phyloP scores from a whole-genome alignment of 192 early-diverging fungal species.

The Coemansia brasiliensis region DNA sequence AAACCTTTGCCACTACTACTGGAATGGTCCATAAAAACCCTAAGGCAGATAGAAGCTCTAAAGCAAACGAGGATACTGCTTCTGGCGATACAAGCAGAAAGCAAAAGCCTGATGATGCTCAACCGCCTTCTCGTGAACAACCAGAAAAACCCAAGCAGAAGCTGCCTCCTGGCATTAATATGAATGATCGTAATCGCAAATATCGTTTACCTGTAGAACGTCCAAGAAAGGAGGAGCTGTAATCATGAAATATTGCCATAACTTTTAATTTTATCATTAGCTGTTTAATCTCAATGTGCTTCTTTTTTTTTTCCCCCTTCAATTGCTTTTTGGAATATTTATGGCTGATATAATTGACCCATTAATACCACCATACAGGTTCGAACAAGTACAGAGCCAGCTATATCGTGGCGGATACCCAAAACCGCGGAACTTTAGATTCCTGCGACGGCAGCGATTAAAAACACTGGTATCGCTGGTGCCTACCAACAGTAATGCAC shows the following conservation, averaged over 20 bases:
- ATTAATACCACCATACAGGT: conserved; percentile 72
- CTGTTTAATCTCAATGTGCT: too few relatives aligned
- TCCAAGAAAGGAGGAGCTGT: conserved; percentile 15
- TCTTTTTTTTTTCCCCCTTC: background rate
- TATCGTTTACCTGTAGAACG: conserved; percentile 21
- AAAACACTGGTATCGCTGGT: conserved; percentile 85
- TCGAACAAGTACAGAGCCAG: conserved; percentile 79
- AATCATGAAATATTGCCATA: background rate
- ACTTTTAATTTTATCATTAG: too few relatives aligned
- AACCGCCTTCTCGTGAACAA: too few relatives aligned
- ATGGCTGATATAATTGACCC: conserved; percentile 51
- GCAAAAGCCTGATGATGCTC: too few relatives aligned
- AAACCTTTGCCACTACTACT: conserved; percentile 13
- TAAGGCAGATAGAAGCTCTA: too few relatives aligned
- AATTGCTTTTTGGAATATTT: too few relatives aligned
- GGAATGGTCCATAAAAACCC: too few relatives aligned
- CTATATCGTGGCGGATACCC: conserved; percentile 89
- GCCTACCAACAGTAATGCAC: conserved; percentile 66
- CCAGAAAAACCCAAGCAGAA: too few relatives aligned
- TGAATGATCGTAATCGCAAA: background rate
- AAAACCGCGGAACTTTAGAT: conserved; percentile 80
- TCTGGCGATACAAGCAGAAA: too few relatives aligned
- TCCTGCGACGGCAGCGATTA: conserved; percentile 67
- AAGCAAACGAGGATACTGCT: too few relatives aligned
- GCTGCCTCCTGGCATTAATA: too few relatives aligned